phyloP scores from a whole-genome alignment of 306 rosid genomes.

The Mucuna pruriens region DNA sequence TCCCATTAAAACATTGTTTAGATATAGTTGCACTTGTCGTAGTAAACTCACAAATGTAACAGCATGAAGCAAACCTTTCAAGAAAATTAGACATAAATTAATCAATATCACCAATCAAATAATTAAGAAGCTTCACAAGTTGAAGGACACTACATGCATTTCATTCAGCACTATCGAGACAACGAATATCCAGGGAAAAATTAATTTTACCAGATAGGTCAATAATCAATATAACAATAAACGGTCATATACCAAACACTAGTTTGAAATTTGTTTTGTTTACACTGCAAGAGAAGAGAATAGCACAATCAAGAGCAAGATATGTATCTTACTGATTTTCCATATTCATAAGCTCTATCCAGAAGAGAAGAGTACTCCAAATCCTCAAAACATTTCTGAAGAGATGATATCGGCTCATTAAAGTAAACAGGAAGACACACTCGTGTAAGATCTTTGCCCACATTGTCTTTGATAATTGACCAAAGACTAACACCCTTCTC shows the following conservation, averaged over 20 bases:
- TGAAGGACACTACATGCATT: neutral
- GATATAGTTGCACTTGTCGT: neutral
- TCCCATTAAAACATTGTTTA: neutral
- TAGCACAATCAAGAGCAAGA: neutral
- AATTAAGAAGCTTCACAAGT: neutral
- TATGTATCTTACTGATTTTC: slow-evolving; percentile 70
- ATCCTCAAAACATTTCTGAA: slow-evolving; percentile 97
- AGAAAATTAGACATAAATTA: neutral
- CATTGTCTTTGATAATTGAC: slow-evolving; percentile 98
- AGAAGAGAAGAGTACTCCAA: slow-evolving; percentile 89
- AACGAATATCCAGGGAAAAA: neutral
- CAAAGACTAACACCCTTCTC: slow-evolving; percentile 98
- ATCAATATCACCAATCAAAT: slow-evolving; percentile 4
- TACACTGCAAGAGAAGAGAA: slow-evolving; percentile 2
- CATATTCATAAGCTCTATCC: slow-evolving; percentile 84
- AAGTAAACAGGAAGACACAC: slow-evolving; percentile 99
- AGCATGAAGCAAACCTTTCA: neutral
- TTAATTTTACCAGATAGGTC: slow-evolving; percentile 8
- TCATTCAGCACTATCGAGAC: neutral
- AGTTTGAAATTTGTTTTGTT: neutral
- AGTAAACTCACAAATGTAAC: neutral
- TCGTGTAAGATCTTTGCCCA: slow-evolving; percentile 94
- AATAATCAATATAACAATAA: neutral
- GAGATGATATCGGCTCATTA: slow-evolving; percentile 97
- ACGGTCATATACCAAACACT: neutral